Base-by-base conservation (phyloP, 1,284 basidiomycete genomes). In the Apiotrichum domesticum region DNA sequence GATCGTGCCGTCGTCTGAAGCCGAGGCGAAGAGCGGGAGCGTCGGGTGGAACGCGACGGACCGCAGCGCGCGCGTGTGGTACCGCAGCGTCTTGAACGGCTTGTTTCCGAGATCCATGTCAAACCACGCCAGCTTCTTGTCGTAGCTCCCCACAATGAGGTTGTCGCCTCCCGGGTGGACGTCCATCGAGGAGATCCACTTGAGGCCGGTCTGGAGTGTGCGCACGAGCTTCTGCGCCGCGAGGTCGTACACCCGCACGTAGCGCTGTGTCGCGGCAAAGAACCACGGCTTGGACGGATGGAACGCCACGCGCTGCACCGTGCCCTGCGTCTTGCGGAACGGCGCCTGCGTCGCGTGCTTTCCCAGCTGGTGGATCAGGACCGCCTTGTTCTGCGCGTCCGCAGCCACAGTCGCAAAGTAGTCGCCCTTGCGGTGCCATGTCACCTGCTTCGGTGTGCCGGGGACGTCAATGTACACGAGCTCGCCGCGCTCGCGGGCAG, bases 231-330 rank as follows among this genome's bases (percentile, higher is more conserved):
- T 87, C 78, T 99, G 96, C 64, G 89, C 90, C 41, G 90, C 86
- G 33, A 99, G 82, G 75, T 98, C 94, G 79, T 98, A 99, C 62
- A 98, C 76, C 59, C 94, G 85, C 64, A 99, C 87, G 74, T 97
- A 95, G 70, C 94, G 89, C 77, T 98, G 94, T 3, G 96, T 98
- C 83, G 96, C 96, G 54, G 98, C 95, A 69, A 98, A 98, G 80
- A 99, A 94, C 75, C 93, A 85, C 6, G 96, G 92, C 74, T 92
- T 93, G 49, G 81, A 77, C 3, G 96, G 95, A 76, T 99, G 96
- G 85, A 99, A 99, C 47, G 87, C 82, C 14, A 96, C 90, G 54
- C 87, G 80, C 78, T 99, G 95, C 9, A 98, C 87, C 10, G 84
- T 74, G 34, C 96, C 95, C 73, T 90, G 89, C 64, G 93, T 84